phyloP scores from a whole-genome alignment of 208 protist species.

The Perkinsela sp. region DNA sequence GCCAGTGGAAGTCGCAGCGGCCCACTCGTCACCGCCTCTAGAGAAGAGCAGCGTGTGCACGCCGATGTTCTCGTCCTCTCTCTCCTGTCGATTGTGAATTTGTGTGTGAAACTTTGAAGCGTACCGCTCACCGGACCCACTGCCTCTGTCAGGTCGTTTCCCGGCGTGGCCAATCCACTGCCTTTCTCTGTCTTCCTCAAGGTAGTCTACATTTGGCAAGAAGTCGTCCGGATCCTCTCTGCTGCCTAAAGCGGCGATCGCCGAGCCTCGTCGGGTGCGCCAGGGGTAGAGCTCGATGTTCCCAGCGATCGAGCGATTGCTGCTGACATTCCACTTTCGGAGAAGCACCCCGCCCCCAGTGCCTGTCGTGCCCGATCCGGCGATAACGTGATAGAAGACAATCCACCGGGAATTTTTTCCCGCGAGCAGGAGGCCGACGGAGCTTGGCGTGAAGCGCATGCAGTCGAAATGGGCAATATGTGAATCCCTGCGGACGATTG shows the following conservation, averaged over 20 bases:
- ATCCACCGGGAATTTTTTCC: slow-evolving; percentile 4
- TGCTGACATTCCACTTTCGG: slow-evolving; percentile 4
- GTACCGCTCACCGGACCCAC: neutral
- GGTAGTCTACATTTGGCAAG: neutral
- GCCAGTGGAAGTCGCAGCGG: neutral
- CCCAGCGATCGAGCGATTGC: slow-evolving; percentile 1
- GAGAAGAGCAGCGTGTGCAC: neutral
- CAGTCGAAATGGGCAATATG: slow-evolving; percentile 2
- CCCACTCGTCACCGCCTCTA: neutral
- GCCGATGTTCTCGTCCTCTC: neutral
- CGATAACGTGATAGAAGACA: slow-evolving; percentile 1
- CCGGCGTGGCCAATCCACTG: neutral
- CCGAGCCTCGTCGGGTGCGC: neutral
- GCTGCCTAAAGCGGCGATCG: neutral
- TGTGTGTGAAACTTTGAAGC: neutral
- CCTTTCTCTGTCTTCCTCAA: neutral
- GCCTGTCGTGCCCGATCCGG: neutral
- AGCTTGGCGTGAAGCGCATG: slow-evolving; percentile 5
- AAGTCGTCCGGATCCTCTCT: neutral
- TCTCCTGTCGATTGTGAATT: neutral
- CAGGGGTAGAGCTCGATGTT: neutral
- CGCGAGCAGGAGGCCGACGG: slow-evolving; percentile 1
- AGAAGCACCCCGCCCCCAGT: slow-evolving; percentile 1
- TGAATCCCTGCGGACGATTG: neutral
- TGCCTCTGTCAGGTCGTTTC: neutral